Percentiles rank a stretch among this genome's conserved stretches.
These are phyloP conservation scores for Cyberlindnera bimundalis DNA, from an alignment of 805 yeast genomes.

Conservation along the genomic window DNA sequence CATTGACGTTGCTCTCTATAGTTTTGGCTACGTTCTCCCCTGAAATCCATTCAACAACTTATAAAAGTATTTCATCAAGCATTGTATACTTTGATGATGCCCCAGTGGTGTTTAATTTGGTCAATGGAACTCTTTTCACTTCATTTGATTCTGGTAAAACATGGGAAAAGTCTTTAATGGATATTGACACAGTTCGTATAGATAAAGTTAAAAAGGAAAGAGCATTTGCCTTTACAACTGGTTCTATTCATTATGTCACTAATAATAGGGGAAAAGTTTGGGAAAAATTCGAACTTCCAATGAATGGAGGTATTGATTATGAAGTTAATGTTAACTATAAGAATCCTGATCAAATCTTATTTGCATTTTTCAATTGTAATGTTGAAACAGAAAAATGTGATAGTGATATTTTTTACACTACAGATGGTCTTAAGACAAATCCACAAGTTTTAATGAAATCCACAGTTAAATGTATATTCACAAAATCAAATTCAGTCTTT, in stretches of 20 bases:
- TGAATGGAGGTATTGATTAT: slow-evolving; percentile 21
- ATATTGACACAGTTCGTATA: slow-evolving; percentile 24
- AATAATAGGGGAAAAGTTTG: slow-evolving; percentile 41
- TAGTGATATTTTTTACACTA: slow-evolving; percentile 37
- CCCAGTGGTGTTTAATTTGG: slow-evolving; percentile 23
- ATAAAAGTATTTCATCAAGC: slow-evolving; percentile 14
- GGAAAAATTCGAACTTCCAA: slow-evolving; percentile 32
- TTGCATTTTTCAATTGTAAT: slow-evolving; percentile 31
- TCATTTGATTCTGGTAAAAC: slow-evolving; percentile 47
- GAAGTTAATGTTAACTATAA: slow-evolving; percentile 37
- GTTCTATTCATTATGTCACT: slow-evolving; percentile 35
- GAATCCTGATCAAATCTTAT: slow-evolving; percentile 36
- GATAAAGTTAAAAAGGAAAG: slow-evolving; percentile 36
- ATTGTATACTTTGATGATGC: slow-evolving; percentile 33
- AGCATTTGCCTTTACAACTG: slow-evolving; percentile 38
- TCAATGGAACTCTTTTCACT: slow-evolving; percentile 32
- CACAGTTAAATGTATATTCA: slow-evolving; percentile 32
- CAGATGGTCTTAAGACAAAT: slow-evolving; percentile 41
- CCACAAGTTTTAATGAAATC: slow-evolving; percentile 25
- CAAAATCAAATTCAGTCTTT: slow-evolving; percentile 26
- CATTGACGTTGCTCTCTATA: slow-evolving; percentile 4
- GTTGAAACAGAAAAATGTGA: slow-evolving; percentile 30
- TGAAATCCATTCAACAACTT: slow-evolving; percentile 14
- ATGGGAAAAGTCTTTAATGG: slow-evolving; percentile 39
- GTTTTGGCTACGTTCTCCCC: slow-evolving; percentile 26